Base-by-base conservation (phyloP, 2,329 filamentous ascomycete genomes). In the Pseudogymnoascus sp. region DNA sequence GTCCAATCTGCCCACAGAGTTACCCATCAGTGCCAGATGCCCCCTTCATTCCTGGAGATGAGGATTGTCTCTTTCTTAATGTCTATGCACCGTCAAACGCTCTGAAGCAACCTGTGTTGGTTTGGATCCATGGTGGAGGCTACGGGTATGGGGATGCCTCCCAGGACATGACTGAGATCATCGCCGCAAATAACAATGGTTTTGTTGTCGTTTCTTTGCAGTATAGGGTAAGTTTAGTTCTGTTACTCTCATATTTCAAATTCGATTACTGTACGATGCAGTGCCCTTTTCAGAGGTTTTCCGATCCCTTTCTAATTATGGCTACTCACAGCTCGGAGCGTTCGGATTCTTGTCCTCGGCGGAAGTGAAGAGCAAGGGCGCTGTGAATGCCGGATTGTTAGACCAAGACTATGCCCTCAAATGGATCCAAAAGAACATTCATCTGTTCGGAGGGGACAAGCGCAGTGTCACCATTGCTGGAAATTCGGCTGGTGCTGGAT, bases 351-450 rank as follows among this genome's bases (percentile, higher is more conserved):
- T 82, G 4, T 74, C 77, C 0, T 77, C 77, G 62, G 63, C 75
- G 36, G 73, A 76, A 18, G 70, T 82, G 11, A 73, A 76, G 30
- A 71, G 72, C 0, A 66, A 69, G 2, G 71, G 70, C 0, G 59
- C 71, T 6, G 59, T 79, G 9, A 85, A 86, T 62, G 77, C 78
- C 0, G 82, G 82, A 0, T 69, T 84, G 0, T 71, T 80, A 2
- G 82, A 84, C 62, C 80, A 83, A 65, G 74, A 76, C 12, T 76
- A 77, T 3, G 77, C 79, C 2, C 68, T 85, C 1, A 68, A 78
- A 64, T 85, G 82, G 75, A 77, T 84, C 0, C 77, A 82, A 57
- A 74, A 73, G 7, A 70, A 85, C 62, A 81, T 85, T 59, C 65
- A 70, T 1, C 68, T 74, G 1, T 85, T 85, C 60, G 81, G 82